Percentiles rank a stretch among this genome's conserved stretches.
These are phyloP conservation scores for Pichia sp. DNA, from an alignment of 1,139 yeast genomes.

Conservation along the genomic window DNA sequence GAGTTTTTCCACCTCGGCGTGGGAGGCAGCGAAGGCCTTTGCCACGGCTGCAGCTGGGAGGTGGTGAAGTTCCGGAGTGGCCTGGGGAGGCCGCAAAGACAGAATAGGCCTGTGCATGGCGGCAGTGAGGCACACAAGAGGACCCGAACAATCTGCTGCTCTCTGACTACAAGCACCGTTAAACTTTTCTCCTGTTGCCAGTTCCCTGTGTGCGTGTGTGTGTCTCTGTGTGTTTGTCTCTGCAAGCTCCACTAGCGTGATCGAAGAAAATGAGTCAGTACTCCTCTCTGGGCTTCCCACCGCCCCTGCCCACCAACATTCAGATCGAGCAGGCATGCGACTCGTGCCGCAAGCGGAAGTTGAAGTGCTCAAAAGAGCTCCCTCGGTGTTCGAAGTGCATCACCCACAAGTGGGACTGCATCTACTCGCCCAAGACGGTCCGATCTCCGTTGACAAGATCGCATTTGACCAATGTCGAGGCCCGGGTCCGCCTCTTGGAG, in stretches of 20 bases:
- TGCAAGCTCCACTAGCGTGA: not conserved
- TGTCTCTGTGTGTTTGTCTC: too few species aligned
- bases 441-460: constrained; percentile 81
- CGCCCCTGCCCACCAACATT: constrained; percentile 11
- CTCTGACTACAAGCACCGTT: too few species aligned
- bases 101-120: too few species aligned
- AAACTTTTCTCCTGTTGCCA: too few species aligned
- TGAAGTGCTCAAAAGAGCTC: constrained; percentile 57
- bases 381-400: constrained; percentile 78
- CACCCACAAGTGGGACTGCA: constrained; percentile 69
- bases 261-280: not conserved
- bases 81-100: too few species aligned
- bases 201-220: too few species aligned
- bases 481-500: constrained; percentile 54
- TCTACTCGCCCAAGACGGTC: constrained; percentile 66
- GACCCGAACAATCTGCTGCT: too few species aligned
- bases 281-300: not conserved
- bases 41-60: too few species aligned
- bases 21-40: not conserved
- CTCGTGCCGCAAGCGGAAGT: constrained; percentile 55
- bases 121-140: too few species aligned
- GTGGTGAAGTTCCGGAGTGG: too few species aligned
- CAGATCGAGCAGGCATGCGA: constrained; percentile 44
- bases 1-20: not conserved
- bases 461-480: constrained; percentile 73